Conservation (phyloP, 805 yeast genomes). For the Myxozyma melibiosi region DNA sequence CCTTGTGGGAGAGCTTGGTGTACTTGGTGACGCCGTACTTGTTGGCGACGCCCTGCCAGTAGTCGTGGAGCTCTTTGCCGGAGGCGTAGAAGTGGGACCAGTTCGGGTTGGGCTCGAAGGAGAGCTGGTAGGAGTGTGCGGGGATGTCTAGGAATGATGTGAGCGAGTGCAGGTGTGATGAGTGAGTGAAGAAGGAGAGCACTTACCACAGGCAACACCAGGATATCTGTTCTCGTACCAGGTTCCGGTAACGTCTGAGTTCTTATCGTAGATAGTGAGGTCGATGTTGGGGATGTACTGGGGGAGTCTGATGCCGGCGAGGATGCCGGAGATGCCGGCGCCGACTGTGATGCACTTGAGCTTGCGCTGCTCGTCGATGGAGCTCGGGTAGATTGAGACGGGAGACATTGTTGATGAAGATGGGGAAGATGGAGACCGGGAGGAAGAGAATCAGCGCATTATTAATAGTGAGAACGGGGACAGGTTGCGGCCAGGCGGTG, state of each 20-base stretch:
- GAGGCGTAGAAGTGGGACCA: conserved; percentile 37
- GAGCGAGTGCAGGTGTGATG: not conserved
- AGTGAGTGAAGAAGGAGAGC: conserved; percentile 34
- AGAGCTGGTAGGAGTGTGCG: conserved; percentile 38
- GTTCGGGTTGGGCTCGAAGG: conserved; percentile 39
- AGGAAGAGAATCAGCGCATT: no score
- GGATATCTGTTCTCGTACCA: conserved; percentile 39
- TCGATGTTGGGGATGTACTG: conserved; percentile 35
- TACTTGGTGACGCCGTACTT: conserved; percentile 36
- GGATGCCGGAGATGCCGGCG: conserved; percentile 40
- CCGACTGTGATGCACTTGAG: conserved; percentile 37
- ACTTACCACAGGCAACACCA: conserved; percentile 39
- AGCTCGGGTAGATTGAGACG: not conserved
- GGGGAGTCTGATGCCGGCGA: conserved; percentile 35
- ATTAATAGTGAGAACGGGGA: no score
- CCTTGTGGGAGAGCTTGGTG: conserved; percentile 30
- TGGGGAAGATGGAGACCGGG: not conserved
- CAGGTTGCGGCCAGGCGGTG: no score
- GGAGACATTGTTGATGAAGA: conserved; percentile 2
- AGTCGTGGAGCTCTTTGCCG: conserved; percentile 36
- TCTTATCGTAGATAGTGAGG: conserved; percentile 38
- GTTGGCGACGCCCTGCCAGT: conserved; percentile 35
- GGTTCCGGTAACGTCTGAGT: conserved; percentile 39
- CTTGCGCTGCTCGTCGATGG: conserved; percentile 25
- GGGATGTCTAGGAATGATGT: conserved; percentile 28